Percentiles rank a stretch among this genome's conserved stretches.
These are phyloP conservation scores for Escovopsis sp. DNA, from an alignment of 2,329 filamentous ascomycete species.

Conservation along the genomic window DNA sequence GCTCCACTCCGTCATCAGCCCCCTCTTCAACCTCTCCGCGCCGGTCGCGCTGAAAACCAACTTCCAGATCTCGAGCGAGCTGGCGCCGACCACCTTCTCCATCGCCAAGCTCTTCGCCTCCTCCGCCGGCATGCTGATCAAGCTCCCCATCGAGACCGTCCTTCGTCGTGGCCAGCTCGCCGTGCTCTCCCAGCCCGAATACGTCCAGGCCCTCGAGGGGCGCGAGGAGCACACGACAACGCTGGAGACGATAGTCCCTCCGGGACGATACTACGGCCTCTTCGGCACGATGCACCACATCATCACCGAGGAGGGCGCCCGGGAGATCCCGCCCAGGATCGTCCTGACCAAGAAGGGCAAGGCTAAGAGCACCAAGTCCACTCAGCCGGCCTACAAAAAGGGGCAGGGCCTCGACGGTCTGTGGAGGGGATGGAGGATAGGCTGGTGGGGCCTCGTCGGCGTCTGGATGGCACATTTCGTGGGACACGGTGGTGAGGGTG, in stretches of 20 bases:
- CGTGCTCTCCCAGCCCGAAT: conserved; percentile 43
- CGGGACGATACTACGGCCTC: conserved; percentile 72
- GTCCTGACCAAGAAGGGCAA: conserved; percentile 18
- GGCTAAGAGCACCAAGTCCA: conserved; percentile 16
- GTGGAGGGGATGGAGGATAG: conserved; percentile 63
- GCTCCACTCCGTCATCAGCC: conserved; percentile 72
- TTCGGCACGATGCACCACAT: conserved; percentile 87
- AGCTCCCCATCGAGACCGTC: conserved; percentile 83
- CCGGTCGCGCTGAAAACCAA: conserved; percentile 78
- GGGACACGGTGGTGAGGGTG: conserved; percentile 45
- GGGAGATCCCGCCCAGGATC: conserved; percentile 26
- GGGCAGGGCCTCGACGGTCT: conserved; percentile 56
- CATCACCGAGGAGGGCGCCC: conserved; percentile 63
- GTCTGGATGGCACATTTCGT: conserved; percentile 57
- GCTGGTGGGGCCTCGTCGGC: conserved; percentile 62
- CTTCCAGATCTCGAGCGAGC: conserved; percentile 66
- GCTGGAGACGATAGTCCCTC: conserved; percentile 62
- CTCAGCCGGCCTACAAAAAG: conserved; percentile 28
- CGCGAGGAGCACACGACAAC: conserved; percentile 16
- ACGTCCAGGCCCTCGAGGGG: conserved; percentile 33
- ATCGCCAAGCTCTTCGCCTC: conserved; percentile 71
- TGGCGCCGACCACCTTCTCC: conserved; percentile 70
- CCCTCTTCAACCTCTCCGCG: conserved; percentile 65
- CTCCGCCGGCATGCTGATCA: conserved; percentile 66
- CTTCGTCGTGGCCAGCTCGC: conserved; percentile 76